Evolutionary conservation across 305 asterid genomes (phyloP).

Genomic region (Solanum hybrid): DNA sequence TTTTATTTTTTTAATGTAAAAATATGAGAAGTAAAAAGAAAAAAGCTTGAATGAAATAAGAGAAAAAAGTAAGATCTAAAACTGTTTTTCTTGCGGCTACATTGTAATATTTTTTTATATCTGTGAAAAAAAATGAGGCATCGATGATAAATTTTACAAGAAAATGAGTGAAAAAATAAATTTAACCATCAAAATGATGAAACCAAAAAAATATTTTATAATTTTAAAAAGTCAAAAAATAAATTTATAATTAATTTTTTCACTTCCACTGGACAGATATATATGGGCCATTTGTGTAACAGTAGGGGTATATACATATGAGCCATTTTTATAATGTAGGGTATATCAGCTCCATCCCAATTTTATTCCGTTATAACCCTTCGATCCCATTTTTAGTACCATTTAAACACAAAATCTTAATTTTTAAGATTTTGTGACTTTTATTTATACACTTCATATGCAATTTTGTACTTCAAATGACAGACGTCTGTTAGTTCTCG

Average conservation of each 20-base stretch:
- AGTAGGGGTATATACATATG: no score
- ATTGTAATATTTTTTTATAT: no score
- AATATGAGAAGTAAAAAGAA: neutral
- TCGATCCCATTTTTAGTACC: neutral
- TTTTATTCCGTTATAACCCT: neutral
- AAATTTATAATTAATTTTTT: no score
- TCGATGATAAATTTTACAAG: neutral
- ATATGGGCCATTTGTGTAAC: neutral
- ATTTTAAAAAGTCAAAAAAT: no score
- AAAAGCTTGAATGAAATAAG: neutral
- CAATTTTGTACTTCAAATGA: neutral
- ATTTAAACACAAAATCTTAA: no score
- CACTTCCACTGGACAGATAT: no score
- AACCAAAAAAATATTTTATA: no score
- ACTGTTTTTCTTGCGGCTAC: neutral
- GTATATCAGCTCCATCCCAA: neutral
- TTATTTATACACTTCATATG: neutral
- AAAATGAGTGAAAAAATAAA: no score
- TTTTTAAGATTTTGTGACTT: neutral
- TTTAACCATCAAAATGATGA: neutral
- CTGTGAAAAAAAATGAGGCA: no score
- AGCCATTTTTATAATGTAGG: neutral
- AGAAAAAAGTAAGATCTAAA: no score
- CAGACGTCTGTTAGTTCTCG: neutral
- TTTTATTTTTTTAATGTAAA: no score